Percentiles rank a stretch among this genome's conserved stretches.
These are phyloP conservation scores for Brettanomyces bruxellensis DNA, from an alignment of 805 yeast species.

Conservation along the genomic window DNA sequence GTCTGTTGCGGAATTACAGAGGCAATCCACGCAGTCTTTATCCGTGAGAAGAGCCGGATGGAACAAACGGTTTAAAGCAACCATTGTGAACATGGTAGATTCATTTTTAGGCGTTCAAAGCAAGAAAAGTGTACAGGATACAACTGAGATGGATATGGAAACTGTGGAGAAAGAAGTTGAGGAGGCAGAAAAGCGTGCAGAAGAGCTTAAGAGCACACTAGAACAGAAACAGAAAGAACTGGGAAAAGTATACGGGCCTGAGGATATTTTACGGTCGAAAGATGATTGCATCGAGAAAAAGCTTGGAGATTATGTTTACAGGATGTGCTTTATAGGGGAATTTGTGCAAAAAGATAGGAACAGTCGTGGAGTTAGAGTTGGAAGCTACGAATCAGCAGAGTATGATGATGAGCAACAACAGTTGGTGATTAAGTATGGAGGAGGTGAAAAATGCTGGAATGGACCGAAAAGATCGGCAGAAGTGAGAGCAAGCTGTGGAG, in stretches of 20 bases:
- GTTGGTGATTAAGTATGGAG: slow-evolving; percentile 28
- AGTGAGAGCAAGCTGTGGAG: slow-evolving; percentile 62
- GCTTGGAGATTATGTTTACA: slow-evolving; percentile 68
- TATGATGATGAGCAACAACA: slow-evolving; percentile 7
- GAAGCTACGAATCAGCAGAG: slow-evolving; percentile 25
- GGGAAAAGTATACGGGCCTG: slow-evolving; percentile 41
- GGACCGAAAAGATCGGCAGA: slow-evolving; percentile 77
- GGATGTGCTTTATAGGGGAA: slow-evolving; percentile 46
- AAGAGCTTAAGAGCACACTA: slow-evolving; percentile 11
- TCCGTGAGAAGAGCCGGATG: background rate
- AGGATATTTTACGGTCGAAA: slow-evolving; percentile 55
- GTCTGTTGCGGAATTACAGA: background rate
- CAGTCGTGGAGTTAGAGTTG: slow-evolving; percentile 42
- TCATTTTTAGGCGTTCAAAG: slow-evolving; percentile 1
- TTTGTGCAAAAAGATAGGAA: slow-evolving; percentile 45
- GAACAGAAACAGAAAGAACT: slow-evolving; percentile 6
- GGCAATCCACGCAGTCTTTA: background rate
- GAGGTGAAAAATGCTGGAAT: slow-evolving; percentile 87
- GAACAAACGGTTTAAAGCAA: background rate
- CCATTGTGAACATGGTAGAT: background rate
- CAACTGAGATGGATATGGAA: background rate
- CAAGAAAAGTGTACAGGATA: slow-evolving; percentile 4
- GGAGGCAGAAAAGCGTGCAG: slow-evolving; percentile 23
- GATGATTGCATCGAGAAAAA: slow-evolving; percentile 32
- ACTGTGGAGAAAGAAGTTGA: slow-evolving; percentile 2